Evolutionary conservation across 495 filamentous ascomycete genomes (phyloP).

Genomic region (Neurospora sp.): DNA sequence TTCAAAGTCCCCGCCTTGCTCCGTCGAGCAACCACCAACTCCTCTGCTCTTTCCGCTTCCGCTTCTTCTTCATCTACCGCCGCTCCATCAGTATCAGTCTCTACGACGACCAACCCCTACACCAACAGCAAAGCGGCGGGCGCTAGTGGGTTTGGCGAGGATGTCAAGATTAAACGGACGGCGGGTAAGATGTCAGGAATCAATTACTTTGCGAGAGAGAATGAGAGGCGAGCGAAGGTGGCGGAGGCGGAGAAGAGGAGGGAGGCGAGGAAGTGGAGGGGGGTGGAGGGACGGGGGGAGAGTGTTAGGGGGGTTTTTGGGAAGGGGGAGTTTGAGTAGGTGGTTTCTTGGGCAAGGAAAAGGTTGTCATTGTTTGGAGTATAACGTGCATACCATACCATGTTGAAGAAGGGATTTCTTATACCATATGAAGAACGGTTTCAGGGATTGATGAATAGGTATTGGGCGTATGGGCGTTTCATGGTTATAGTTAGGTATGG

Average conservation of each 20-base stretch:
- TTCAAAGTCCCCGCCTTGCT: conserved; percentile 76
- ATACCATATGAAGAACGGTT: background rate
- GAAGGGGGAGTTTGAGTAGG: conserved; percentile 38
- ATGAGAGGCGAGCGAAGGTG: conserved; percentile 47
- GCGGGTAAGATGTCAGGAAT: conserved; percentile 51
- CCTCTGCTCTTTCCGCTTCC: conserved; percentile 32
- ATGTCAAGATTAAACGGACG: conserved; percentile 57
- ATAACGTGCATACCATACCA: background rate
- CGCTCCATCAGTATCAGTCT: background rate
- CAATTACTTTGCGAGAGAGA: conserved; percentile 74
- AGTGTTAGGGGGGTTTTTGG: conserved; percentile 43
- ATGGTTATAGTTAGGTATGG: background rate
- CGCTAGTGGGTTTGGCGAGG: conserved; percentile 29
- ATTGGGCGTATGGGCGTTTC: background rate
- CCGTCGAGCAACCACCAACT: conserved; percentile 63
- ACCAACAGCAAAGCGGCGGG: conserved; percentile 27
- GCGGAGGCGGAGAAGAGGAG: conserved; percentile 52
- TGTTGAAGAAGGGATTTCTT: background rate
- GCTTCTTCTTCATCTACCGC: conserved; percentile 13
- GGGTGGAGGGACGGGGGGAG: conserved; percentile 39
- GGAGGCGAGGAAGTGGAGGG: conserved; percentile 59
- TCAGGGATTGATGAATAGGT: background rate
- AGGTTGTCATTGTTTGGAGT: background rate
- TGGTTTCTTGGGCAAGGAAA: background rate
- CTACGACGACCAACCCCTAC: conserved; percentile 23